Evolutionary conservation across 176 grass and related monocot genomes (phyloP), one percentile per base, ranked within the genome.

Genomic region (Dendrocalamus sinicus): DNA sequence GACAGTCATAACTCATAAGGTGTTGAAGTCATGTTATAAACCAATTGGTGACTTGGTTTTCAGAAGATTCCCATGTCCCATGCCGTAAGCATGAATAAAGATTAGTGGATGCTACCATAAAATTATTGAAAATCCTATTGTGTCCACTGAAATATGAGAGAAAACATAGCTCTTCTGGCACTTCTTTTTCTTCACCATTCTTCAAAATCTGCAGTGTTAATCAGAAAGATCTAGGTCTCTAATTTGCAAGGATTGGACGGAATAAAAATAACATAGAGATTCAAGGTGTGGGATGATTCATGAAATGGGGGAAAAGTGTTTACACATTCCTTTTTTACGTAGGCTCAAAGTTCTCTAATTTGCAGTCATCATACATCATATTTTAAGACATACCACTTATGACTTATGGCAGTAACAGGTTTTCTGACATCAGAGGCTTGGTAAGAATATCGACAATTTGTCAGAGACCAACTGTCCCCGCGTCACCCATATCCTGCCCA

Each of bases 1-100:
- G 60, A 13, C 11, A 75, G 57, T 37, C n/a, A 52, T 20, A 43
- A 75, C 43, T 62, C n/a, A 52, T 20, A 43, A 54, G 47, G 17
- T 54, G 81, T n/a, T 30, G 51, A 76, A 61, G 52, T 6, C 43
- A 83, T 22, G 32, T 70, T 22, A 73, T 53, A 45, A 86, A 72
- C 12, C 20, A 79, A 22, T 46, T 62, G 9, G 26, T 62, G 24
- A 72, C 44, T 72, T 79, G 54, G 54, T 46, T 52, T 52, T 62
- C n/a, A 8, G 9, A 59, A 23, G 22, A 59, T 59, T 59, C 3
- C 20, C 9, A 11, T 23, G 57, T 59, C 57, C 22, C 57, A 59
- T 59, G 22, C 22, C 8, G 9, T 9, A 59, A 59, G 57, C 9
- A 59, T 23, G 57, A 23, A 10, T 23, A 23, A 59, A 59, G 19